Base-by-base conservation (phyloP, 257 asterid genomes). In the Scutellaria baicalensis region DNA sequence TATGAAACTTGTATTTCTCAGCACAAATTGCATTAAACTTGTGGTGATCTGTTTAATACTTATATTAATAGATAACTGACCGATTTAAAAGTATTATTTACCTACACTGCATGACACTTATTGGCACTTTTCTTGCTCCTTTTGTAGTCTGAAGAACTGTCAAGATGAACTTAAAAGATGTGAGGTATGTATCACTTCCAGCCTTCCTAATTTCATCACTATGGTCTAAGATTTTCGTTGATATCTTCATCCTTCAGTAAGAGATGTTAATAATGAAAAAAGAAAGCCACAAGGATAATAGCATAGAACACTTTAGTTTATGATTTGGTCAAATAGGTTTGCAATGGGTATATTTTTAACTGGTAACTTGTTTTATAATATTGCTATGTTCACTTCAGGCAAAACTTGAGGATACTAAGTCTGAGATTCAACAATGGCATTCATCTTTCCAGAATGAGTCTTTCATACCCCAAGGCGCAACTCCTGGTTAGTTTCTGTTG, bases 371-470 rank as follows among this genome's bases (percentile, higher is more conserved):
- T 69, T 65, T 13, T 33, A 20, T 60, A 51, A 40, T 77, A 42
- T 51, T 69, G 52, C 10, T 74, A 48, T 79, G 55, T 62, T 40
- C 64, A 50, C 72, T 78, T 62, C 82, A 94, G 97, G 78, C 80
- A 8, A 83, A 86, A 75, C 96, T 87, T 72, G 96, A 91, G 77
- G 93, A 82, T 65, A 81, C 93, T 1, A 91, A 88, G 68, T 84
- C 97, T 59, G 99, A 94, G 84, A 88, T 91, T 75, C 90, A 86
- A 64, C 91, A 85, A 73, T 94, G 99, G 99, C 97, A 77, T 59
- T 88, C 93, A 70, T 86, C 96, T n/a, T 88, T 94, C 73, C 92
- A 84, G 77, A 88, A 88, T 63, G 97, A 91, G 54, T 75, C 89
- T 55, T 87, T 88, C 81, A 73, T 86, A 61, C 85, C 89, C 9